Conservation (phyloP, 2,329 filamentous ascomycete species). For the Diplocarpon mali region DNA sequence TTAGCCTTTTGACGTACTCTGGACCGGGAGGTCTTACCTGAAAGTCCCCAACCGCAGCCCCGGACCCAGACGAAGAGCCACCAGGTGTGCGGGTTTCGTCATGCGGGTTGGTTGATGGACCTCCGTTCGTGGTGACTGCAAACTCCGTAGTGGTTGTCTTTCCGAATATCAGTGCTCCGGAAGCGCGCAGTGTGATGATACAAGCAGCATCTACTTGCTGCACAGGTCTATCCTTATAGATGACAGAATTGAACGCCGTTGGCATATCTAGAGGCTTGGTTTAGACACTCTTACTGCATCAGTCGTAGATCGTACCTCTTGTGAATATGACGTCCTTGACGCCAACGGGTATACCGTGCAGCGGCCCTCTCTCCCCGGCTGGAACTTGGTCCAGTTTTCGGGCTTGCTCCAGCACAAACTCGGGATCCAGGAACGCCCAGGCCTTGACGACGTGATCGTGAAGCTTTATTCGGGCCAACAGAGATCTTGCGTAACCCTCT, state of each 20-base stretch:
- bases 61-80: too few relatives aligned
- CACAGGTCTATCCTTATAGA: too few relatives aligned
- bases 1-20: too few relatives aligned
- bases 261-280: slow-evolving; percentile 37
- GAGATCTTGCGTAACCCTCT: slow-evolving; percentile 36
- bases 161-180: too few relatives aligned
- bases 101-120: too few relatives aligned
- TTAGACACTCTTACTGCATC: not conserved
- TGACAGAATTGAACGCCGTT: slow-evolving; percentile 42
- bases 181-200: too few relatives aligned
- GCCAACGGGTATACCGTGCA: slow-evolving; percentile 47
- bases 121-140: too few relatives aligned
- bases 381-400: slow-evolving; percentile 39
- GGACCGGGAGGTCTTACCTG: too few relatives aligned
- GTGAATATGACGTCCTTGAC: slow-evolving; percentile 51
- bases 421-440: slow-evolving; percentile 38
- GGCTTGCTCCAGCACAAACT: slow-evolving; percentile 39
- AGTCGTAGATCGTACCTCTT: slow-evolving; percentile 30
- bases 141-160: too few relatives aligned
- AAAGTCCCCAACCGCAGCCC: too few relatives aligned
- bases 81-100: too few relatives aligned
- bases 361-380: slow-evolving; percentile 35
- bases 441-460: slow-evolving; percentile 37
- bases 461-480: slow-evolving; percentile 35
- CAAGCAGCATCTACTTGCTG: too few relatives aligned